phyloP scores from a whole-genome alignment of 306 rosid genomes.

The Hippophae rhamnoides region DNA sequence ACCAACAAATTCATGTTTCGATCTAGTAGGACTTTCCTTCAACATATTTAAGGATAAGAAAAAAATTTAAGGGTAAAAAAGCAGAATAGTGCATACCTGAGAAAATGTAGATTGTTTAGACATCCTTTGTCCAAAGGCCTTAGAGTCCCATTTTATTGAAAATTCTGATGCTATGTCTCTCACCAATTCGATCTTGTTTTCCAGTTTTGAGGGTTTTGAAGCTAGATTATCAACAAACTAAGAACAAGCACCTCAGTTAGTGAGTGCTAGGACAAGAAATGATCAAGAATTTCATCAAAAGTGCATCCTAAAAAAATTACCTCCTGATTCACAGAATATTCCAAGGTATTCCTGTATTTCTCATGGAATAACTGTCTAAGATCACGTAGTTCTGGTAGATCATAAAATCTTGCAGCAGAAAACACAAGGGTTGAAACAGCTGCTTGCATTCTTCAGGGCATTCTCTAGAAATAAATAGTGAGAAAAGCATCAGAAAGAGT shows the following conservation, averaged over 20 bases:
- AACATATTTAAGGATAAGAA: too few species aligned
- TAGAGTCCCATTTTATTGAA: constrained; percentile 79
- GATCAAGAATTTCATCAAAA: constrained; percentile 5
- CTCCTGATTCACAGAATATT: constrained; percentile 56
- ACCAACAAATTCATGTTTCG: too few species aligned
- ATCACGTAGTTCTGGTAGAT: constrained; percentile 91
- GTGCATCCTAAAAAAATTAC: constrained; percentile 23
- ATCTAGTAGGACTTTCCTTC: too few species aligned
- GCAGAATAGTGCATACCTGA: constrained; percentile 38
- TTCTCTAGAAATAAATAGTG: constrained; percentile 43
- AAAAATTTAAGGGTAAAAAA: neutral
- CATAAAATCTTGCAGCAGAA: constrained; percentile 94
- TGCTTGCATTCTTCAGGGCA: constrained; percentile 86
- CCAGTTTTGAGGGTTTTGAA: constrained; percentile 57
- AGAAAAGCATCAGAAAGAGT: neutral
- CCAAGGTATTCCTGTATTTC: constrained; percentile 55
- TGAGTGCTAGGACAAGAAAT: constrained; percentile 21
- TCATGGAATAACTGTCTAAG: constrained; percentile 73
- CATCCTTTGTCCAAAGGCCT: constrained; percentile 71
- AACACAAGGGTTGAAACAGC: constrained; percentile 68
- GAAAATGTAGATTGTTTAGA: constrained; percentile 36
- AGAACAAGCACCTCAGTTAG: constrained; percentile 16
- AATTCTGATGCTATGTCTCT: constrained; percentile 65
- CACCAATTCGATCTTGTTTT: constrained; percentile 64
- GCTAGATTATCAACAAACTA: constrained; percentile 72